phyloP scores from a whole-genome alignment of 805 yeast genomes.

The Kluyveromyces dobzhanskii region DNA sequence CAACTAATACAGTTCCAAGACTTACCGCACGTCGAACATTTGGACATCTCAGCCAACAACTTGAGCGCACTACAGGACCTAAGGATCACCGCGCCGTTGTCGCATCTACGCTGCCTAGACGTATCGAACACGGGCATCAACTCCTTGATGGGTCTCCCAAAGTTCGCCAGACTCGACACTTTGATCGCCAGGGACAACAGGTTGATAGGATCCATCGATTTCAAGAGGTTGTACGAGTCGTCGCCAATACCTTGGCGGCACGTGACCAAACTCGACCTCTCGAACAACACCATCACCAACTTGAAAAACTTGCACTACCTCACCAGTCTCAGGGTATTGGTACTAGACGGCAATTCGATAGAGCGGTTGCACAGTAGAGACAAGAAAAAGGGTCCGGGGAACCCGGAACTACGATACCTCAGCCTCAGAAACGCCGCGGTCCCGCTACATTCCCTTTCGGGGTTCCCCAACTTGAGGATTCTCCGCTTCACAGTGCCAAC shows the following conservation, averaged over 20 bases:
- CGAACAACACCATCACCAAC: slow-evolving; percentile 16
- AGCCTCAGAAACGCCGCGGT: slow-evolving; percentile 6
- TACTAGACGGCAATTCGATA: slow-evolving; percentile 20
- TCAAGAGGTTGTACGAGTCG: slow-evolving; percentile 13
- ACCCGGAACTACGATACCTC: slow-evolving; percentile 7
- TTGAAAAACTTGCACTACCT: slow-evolving; percentile 17
- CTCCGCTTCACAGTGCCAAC: slow-evolving; percentile 5
- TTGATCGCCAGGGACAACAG: slow-evolving; percentile 18
- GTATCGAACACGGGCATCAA: slow-evolving; percentile 18
- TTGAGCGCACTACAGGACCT: slow-evolving; percentile 10
- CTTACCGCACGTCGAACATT: slow-evolving; percentile 16
- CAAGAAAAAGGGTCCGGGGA: background rate
- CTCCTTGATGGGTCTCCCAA: slow-evolving; percentile 15
- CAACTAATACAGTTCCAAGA: slow-evolving; percentile 12
- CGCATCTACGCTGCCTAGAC: slow-evolving; percentile 15
- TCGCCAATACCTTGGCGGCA: slow-evolving; percentile 14
- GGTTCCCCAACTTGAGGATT: slow-evolving; percentile 7
- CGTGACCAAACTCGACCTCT: slow-evolving; percentile 18
- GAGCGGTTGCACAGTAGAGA: slow-evolving; percentile 8
- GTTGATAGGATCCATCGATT: slow-evolving; percentile 19
- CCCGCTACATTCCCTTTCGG: slow-evolving; percentile 3
- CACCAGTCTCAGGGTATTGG: slow-evolving; percentile 13
- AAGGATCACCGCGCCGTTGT: slow-evolving; percentile 4
- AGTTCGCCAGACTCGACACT: slow-evolving; percentile 11
- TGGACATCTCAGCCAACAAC: slow-evolving; percentile 18